Evolutionary conservation across 2,329 filamentous ascomycete genomes (phyloP).

Genomic region (Penicillium brevicompactum): DNA sequence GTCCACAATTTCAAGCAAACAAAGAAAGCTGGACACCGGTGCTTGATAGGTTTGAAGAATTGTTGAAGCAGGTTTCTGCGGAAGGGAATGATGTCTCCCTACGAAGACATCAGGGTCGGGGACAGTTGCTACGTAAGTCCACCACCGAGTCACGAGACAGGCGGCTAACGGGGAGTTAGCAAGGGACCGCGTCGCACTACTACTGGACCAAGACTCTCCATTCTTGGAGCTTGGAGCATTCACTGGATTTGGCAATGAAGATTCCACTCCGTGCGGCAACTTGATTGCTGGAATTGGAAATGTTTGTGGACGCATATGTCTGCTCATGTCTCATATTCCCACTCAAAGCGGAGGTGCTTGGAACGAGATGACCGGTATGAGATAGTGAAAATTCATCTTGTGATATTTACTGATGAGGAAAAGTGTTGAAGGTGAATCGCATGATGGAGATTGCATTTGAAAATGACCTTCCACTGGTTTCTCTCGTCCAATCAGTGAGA

Average conservation of each 20-base stretch:
- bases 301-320: constrained; percentile 36
- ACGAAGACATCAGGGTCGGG: constrained; percentile 29
- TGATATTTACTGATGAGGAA: neutral
- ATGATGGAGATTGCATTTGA: constrained; percentile 43
- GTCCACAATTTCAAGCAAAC: constrained; percentile 22
- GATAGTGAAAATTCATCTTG: neutral
- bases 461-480: constrained; percentile 44
- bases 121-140: constrained; percentile 31
- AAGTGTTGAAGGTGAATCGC: constrained; percentile 39
- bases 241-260: constrained; percentile 36
- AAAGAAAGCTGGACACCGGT: constrained; percentile 33
- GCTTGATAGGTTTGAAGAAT: constrained; percentile 31
- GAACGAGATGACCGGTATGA: constrained; percentile 44
- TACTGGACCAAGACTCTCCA: constrained; percentile 42
- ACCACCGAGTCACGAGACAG: neutral
- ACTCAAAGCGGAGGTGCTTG: constrained; percentile 47
- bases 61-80: constrained; percentile 27
- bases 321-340: constrained; percentile 47
- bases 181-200: constrained; percentile 40
- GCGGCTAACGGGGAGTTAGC: constrained; percentile 24
- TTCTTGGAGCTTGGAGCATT: constrained; percentile 45
- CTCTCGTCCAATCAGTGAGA: constrained; percentile 41
- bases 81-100: constrained; percentile 36
- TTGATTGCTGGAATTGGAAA: constrained; percentile 44
- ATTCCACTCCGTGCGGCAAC: constrained; percentile 42